These are phyloP conservation scores for Bretschneidera sinensis DNA, from an alignment of 345 rosid species.

Conservation along the genomic window DNA sequence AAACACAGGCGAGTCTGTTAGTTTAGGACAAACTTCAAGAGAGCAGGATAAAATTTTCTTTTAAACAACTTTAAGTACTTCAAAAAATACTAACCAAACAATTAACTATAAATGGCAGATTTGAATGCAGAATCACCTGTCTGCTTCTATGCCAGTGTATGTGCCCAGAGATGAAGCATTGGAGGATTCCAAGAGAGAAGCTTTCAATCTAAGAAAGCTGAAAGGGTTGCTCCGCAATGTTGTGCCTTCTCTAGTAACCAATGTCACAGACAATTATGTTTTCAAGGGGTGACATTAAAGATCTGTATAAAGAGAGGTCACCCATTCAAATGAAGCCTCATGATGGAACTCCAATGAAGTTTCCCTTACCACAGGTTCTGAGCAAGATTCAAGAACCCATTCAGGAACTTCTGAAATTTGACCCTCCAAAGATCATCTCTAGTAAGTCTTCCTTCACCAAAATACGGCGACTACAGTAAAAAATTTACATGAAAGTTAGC, in stretches of 20 bases:
- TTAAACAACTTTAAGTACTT: too few species aligned
- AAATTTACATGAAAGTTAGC: too few species aligned
- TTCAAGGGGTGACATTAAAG: not conserved
- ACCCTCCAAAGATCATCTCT: conserved; percentile 5
- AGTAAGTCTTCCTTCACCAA: not conserved
- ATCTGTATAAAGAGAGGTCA: not conserved
- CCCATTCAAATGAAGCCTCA: not conserved
- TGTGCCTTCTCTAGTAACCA: conserved; percentile 4
- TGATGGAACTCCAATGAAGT: not conserved
- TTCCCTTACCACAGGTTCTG: not conserved
- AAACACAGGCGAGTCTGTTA: too few species aligned
- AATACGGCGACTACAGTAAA: too few species aligned
- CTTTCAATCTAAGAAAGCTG: conserved; percentile 7
- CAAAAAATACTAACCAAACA: not conserved
- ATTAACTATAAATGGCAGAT: conserved; percentile 6
- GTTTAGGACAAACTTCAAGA: too few species aligned
- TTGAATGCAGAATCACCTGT: conserved; percentile 2
- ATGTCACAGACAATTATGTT: not conserved
- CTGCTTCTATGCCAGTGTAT: conserved; percentile 13
- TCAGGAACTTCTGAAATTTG: not conserved
- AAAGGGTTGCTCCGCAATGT: conserved; percentile 10
- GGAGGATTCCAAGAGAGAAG: not conserved
- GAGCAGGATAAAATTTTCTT: too few species aligned
- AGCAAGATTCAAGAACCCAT: not conserved
- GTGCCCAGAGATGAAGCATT: conserved; percentile 18